phyloP scores from a whole-genome alignment of 768 basidiomycete genomes.

The Suillus luteus region DNA sequence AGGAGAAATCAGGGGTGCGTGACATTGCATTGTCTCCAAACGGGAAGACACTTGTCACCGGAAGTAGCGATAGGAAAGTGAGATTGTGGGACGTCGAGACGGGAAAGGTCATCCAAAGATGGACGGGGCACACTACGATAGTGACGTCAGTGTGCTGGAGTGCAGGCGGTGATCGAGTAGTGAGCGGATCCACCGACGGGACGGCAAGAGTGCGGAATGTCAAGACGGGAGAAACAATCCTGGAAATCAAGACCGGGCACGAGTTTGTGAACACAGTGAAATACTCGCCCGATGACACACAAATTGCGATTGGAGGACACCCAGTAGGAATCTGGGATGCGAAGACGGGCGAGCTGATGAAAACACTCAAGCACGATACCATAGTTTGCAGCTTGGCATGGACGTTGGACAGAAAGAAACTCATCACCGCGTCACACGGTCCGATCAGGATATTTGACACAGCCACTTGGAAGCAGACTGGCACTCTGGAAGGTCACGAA shows the following conservation, averaged over 20 bases:
- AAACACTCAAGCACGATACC: fast-evolving
- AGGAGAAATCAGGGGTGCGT: fast-evolving
- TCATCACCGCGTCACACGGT: no score
- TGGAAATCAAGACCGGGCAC: not conserved
- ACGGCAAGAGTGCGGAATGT: not conserved
- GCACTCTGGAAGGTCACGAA: no score
- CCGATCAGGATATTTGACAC: no score
- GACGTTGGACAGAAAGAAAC: not conserved
- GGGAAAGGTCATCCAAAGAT: not conserved
- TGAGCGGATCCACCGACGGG: not conserved
- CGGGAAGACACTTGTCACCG: not conserved
- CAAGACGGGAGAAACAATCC: not conserved
- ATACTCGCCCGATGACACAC: not conserved
- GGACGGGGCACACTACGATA: not conserved
- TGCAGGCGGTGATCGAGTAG: not conserved
- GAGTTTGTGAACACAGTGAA: no score
- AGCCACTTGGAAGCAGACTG: not conserved
- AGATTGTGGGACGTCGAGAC: not conserved
- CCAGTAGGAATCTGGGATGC: not conserved
- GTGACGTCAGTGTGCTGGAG: not conserved
- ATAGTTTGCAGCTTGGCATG: not conserved
- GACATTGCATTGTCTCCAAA: not conserved
- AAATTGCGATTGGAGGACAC: not conserved
- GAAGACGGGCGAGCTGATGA: not conserved
- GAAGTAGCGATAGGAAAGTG: not conserved